phyloP scores from a whole-genome alignment of 108 stramenopile genomes.

The Cyclotella atomus region DNA sequence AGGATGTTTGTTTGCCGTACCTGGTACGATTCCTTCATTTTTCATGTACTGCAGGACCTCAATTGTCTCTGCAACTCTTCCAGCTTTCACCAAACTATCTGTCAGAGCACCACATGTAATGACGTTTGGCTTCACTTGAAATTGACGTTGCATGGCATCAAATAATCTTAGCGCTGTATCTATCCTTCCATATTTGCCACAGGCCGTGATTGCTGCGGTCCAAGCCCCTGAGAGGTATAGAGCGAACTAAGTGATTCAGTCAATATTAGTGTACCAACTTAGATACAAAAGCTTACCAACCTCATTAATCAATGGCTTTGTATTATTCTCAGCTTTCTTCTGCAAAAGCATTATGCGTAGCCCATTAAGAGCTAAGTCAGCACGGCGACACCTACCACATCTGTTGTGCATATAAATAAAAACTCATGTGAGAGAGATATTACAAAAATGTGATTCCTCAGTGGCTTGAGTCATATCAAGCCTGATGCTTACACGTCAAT shows the following conservation, averaged over 20 bases:
- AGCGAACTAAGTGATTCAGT: background rate
- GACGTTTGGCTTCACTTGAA: constrained; percentile 76
- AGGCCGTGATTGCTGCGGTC: constrained; percentile 90
- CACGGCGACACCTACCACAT: constrained; percentile 71
- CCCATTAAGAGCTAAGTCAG: constrained; percentile 82
- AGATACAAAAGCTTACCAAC: too few relatives aligned
- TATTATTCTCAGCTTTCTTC: constrained; percentile 38
- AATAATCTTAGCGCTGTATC: constrained; percentile 79
- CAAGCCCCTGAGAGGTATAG: background rate
- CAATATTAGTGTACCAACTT: too few relatives aligned
- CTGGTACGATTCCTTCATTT: constrained; percentile 62
- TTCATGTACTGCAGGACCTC: constrained; percentile 88
- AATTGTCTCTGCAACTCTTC: constrained; percentile 61
- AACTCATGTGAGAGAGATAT: too few relatives aligned
- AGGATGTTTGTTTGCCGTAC: background rate
- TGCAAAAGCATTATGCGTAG: constrained; percentile 73
- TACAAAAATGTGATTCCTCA: background rate
- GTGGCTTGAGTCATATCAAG: background rate
- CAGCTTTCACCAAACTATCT: constrained; percentile 70
- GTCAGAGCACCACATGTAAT: constrained; percentile 80
- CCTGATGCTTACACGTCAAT: constrained; percentile 64
- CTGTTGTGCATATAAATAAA: background rate
- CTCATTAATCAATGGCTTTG: constrained; percentile 52
- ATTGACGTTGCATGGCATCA: constrained; percentile 65
- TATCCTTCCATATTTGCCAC: constrained; percentile 78